These are phyloP conservation scores for Rhodotorula glutinis DNA, from an alignment of 1,284 basidiomycete species.

Conservation along the genomic window DNA sequence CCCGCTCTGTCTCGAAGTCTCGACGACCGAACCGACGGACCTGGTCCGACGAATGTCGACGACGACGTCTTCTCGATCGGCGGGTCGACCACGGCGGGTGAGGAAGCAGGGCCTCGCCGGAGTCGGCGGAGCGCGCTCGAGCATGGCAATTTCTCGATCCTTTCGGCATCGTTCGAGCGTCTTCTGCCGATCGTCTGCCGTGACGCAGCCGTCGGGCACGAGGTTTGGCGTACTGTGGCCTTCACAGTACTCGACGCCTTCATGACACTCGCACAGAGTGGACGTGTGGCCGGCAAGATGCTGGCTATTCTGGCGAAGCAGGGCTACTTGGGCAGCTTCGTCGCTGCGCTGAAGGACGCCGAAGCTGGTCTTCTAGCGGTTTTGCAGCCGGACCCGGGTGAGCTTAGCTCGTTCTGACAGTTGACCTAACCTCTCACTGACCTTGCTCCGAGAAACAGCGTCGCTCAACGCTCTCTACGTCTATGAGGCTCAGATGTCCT, in stretches of 20 bases:
- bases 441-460: slow-evolving; percentile 54
- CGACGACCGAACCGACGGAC: slow-evolving; percentile 14
- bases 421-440: neutral
- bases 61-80: slow-evolving; percentile 39
- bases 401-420: slow-evolving; percentile 32
- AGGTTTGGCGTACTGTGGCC: slow-evolving; percentile 93
- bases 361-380: slow-evolving; percentile 76
- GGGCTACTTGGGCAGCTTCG: slow-evolving; percentile 79
- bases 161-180: slow-evolving; percentile 57
- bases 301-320: slow-evolving; percentile 61
- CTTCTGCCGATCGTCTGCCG: slow-evolving; percentile 73
- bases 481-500: slow-evolving; percentile 88
- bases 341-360: slow-evolving; percentile 75
- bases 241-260: slow-evolving; percentile 81
- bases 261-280: slow-evolving; percentile 48
- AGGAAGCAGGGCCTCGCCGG: neutral
- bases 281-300: slow-evolving; percentile 53
- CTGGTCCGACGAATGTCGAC: slow-evolving; percentile 4
- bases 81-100: slow-evolving; percentile 38
- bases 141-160: slow-evolving; percentile 35
- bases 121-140: slow-evolving; percentile 37
- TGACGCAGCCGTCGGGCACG: slow-evolving; percentile 89
- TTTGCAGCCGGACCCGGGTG: slow-evolving; percentile 83
- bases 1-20: slow-evolving; percentile 27
- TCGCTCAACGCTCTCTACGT: slow-evolving; percentile 89